These are phyloP conservation scores for Acaromyces ingoldii DNA, from an alignment of 1,284 basidiomycete species.

Conservation along the genomic window DNA sequence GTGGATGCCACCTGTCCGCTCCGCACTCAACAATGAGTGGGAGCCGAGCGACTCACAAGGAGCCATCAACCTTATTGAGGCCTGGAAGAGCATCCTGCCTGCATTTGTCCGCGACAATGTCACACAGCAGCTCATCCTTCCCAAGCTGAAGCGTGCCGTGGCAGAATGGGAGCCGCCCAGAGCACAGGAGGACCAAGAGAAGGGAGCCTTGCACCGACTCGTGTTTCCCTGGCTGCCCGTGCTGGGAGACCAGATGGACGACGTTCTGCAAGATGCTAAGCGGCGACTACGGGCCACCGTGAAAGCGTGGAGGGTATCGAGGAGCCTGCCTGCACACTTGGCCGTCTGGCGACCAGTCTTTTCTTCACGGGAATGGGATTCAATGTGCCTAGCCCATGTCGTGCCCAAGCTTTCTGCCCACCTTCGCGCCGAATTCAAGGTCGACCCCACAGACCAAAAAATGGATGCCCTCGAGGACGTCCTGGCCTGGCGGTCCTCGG, in stretches of 20 bases:
- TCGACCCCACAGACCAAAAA: constrained; percentile 84
- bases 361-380: constrained; percentile 71
- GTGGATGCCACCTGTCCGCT: constrained; percentile 91
- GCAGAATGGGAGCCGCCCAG: constrained; percentile 61
- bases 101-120: constrained; percentile 89
- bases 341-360: constrained; percentile 23
- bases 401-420: constrained; percentile 78
- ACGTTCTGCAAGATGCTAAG: constrained; percentile 75
- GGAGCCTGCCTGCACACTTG: constrained; percentile 16
- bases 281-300: constrained; percentile 75
- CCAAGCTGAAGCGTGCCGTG: constrained; percentile 81
- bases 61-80: constrained; percentile 76
- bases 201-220: constrained; percentile 62
- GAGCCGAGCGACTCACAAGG: constrained; percentile 66
- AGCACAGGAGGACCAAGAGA: too few relatives aligned
- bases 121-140: constrained; percentile 87
- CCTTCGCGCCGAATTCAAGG: constrained; percentile 72
- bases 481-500: constrained; percentile 71
- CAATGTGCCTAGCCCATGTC: constrained; percentile 79
- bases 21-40: constrained; percentile 77
- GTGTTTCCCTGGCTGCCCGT: constrained; percentile 91
- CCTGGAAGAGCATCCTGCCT: constrained; percentile 81
- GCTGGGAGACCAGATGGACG: constrained; percentile 69
- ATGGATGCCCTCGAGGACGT: constrained; percentile 66
- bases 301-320: constrained; percentile 62